A percentile compares a stretch with the other conserved stretches of the same genome.
Conservation (phyloP, 2,329 filamentous ascomycete species). For the Chaetomium olivaceum region DNA sequence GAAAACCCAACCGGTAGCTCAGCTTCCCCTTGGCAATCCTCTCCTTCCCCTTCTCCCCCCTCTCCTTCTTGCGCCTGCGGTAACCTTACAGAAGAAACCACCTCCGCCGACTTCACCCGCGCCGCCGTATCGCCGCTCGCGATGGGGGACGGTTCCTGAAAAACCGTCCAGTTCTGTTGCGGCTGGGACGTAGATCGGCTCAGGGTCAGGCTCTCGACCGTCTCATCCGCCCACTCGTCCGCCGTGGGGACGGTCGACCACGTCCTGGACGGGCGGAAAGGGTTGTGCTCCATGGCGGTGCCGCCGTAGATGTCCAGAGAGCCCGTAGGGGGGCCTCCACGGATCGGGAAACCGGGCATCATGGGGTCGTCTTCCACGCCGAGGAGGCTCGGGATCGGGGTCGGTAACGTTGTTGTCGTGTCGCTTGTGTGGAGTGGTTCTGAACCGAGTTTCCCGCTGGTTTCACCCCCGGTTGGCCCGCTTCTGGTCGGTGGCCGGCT, state of each 20-base stretch:
- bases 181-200: constrained; percentile 11
- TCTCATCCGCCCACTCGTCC: constrained; percentile 27
- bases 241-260: constrained; percentile 28
- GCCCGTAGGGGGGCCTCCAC: constrained; percentile 18
- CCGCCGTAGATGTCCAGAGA: constrained; percentile 38
- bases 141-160: constrained; percentile 21
- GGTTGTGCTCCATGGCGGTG: constrained; percentile 37
- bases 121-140: neutral
- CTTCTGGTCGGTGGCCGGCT: constrained; percentile 12
- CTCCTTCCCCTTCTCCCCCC: neutral
- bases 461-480: neutral
- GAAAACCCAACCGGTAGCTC: neutral
- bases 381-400: neutral
- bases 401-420: neutral
- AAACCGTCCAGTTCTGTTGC: constrained; percentile 25
- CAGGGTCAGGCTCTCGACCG: constrained; percentile 21
- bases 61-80: neutral
- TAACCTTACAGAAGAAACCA: neutral
- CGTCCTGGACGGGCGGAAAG: constrained; percentile 43
- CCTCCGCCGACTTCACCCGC: neutral
- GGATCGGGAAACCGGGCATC: neutral
- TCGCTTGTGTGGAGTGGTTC: neutral
- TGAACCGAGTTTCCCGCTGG: no score
- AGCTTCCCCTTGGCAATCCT: neutral
- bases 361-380: neutral